Evolutionary conservation across 345 rosid species (phyloP).

Genomic region (Euclidium syriacum): DNA sequence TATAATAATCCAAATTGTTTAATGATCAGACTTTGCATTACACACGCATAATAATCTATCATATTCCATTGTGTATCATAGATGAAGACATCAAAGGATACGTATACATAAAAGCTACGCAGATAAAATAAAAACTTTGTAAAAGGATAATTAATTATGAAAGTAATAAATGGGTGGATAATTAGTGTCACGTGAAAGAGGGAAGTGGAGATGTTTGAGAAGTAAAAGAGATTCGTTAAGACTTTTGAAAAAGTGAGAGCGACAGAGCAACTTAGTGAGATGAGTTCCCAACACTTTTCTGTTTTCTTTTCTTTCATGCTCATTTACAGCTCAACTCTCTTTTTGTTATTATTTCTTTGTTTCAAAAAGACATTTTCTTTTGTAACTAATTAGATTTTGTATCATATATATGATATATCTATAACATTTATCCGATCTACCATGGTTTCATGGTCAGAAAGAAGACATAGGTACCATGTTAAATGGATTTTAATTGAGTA

Average conservation of each 20-base stretch:
- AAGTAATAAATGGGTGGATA: conserved; percentile 27
- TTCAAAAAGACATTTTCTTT: not conserved
- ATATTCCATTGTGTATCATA: not conserved
- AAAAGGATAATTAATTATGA: not conserved
- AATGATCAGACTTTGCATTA: conserved; percentile 5
- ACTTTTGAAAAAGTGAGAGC: conserved; percentile 33
- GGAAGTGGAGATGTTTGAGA: conserved; percentile 24
- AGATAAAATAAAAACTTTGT: not conserved
- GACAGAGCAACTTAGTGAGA: conserved; percentile 25
- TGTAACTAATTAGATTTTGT: not conserved
- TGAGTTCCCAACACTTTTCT: conserved; percentile 33
- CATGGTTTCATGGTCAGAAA: not conserved
- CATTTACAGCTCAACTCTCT: conserved; percentile 29
- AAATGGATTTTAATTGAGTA: too few relatives aligned
- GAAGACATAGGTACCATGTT: too few relatives aligned
- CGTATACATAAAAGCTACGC: conserved; percentile 15
- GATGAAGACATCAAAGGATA: conserved; percentile 12
- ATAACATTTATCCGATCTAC: not conserved
- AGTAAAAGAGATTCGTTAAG: conserved; percentile 30
- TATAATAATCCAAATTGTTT: too few relatives aligned
- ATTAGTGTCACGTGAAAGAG: conserved; percentile 35
- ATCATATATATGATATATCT: not conserved
- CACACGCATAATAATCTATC: not conserved
- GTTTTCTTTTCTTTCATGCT: conserved; percentile 9
- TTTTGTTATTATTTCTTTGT: not conserved